Percentiles rank a stretch among this genome's conserved stretches.
Evolutionary conservation across 1,284 basidiomycete genomes (phyloP).

Genomic region (Irpex sp.): DNA sequence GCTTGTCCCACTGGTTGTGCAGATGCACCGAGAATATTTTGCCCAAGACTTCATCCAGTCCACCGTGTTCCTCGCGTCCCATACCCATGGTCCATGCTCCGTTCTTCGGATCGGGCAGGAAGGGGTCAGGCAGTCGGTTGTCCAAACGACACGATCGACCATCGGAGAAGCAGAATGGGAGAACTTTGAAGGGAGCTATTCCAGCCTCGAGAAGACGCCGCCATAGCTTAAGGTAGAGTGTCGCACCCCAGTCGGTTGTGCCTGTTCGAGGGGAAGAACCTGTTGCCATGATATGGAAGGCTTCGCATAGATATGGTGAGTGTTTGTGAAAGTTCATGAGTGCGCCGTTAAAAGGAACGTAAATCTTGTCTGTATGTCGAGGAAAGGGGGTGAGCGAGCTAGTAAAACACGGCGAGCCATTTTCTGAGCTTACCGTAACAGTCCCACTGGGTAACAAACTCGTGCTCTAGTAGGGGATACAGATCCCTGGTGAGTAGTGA

Average conservation of each 20-base stretch:
- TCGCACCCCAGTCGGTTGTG: slow-evolving; percentile 88
- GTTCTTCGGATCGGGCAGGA: slow-evolving; percentile 53
- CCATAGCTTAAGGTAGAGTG: slow-evolving; percentile 85
- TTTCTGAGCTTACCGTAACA: slow-evolving; percentile 72
- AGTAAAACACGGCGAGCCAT: no score
- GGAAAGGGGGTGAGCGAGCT: no score
- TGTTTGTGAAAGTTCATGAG: slow-evolving; percentile 85
- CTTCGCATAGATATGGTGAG: slow-evolving; percentile 93
- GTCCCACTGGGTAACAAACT: slow-evolving; percentile 96
- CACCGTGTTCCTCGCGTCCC: slow-evolving; percentile 55
- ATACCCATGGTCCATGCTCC: slow-evolving; percentile 53
- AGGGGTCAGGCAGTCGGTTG: slow-evolving; percentile 88
- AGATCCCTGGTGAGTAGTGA: slow-evolving; percentile 82
- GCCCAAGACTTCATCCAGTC: slow-evolving; percentile 59
- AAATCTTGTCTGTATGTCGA: slow-evolving; percentile 66
- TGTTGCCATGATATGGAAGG: slow-evolving; percentile 83
- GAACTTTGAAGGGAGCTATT: slow-evolving; percentile 80
- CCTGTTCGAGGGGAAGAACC: slow-evolving; percentile 68
- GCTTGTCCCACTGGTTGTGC: slow-evolving; percentile 90
- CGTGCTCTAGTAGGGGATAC: slow-evolving; percentile 78
- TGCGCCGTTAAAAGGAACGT: slow-evolving; percentile 85
- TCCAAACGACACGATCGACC: slow-evolving; percentile 85
- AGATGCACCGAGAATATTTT: slow-evolving; percentile 84
- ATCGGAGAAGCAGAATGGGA: slow-evolving; percentile 92
- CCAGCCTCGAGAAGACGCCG: slow-evolving; percentile 69